A percentile compares a stretch with the other conserved stretches of the same genome.
Evolutionary conservation across 2,329 filamentous ascomycete species (phyloP).

Genomic region (Pyrenophora teres): DNA sequence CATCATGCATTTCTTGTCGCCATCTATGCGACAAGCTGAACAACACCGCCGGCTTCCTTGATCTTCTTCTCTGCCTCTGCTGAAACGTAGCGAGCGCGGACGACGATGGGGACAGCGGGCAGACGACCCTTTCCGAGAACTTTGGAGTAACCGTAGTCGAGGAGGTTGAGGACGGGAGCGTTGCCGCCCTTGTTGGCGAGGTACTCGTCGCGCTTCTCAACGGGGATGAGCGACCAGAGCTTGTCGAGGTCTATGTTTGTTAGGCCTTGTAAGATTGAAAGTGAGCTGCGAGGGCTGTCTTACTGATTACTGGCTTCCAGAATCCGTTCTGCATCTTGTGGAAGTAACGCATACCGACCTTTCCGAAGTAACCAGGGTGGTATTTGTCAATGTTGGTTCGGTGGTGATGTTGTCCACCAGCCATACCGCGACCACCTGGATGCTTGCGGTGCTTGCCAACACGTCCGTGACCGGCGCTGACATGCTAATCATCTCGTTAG

Average conservation of each 20-base stretch:
- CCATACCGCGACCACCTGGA: constrained; percentile 58
- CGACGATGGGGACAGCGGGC: constrained; percentile 89
- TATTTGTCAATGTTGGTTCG: constrained; percentile 91
- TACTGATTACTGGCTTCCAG: constrained; percentile 10
- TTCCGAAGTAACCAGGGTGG: constrained; percentile 99
- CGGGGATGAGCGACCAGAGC: constrained; percentile 95
- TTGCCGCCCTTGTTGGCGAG: constrained; percentile 84
- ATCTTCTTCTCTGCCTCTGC: constrained; percentile 99
- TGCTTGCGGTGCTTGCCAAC: constrained; percentile 98
- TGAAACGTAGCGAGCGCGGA: constrained; percentile 93
- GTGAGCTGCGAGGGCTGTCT: background rate
- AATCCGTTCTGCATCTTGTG: constrained; percentile 70
- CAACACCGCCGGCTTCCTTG: constrained; percentile 92
- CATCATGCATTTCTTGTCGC: constrained; percentile 28
- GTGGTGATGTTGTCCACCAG: constrained; percentile 97
- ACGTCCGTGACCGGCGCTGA: constrained; percentile 75
- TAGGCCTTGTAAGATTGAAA: background rate
- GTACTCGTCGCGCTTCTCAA: constrained; percentile 93
- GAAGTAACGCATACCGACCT: constrained; percentile 64
- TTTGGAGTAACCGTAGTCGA: constrained; percentile 97
- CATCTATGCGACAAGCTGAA: constrained; percentile 88
- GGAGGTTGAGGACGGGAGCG: constrained; percentile 96
- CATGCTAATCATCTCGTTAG: background rate
- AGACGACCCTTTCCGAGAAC: constrained; percentile 97
- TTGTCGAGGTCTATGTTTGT: constrained; percentile 76